These are phyloP conservation scores for Micractinium sp. DNA, from an alignment of 139 green algal genomes.

Conservation along the genomic window DNA sequence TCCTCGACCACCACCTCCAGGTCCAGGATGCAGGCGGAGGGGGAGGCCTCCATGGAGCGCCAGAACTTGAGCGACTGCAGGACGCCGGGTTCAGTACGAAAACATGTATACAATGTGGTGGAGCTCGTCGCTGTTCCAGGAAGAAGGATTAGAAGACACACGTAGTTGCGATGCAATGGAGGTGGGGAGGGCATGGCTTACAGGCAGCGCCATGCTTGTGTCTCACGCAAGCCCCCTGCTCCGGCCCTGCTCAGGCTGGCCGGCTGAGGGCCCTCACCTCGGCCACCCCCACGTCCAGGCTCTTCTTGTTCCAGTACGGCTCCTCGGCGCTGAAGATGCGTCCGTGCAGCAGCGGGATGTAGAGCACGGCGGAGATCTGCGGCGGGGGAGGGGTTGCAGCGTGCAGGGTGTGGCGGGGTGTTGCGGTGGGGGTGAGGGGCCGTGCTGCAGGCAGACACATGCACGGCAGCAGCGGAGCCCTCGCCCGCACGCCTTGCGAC, in stretches of 20 bases:
- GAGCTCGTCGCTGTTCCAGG: no score
- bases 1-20: constrained; percentile 53
- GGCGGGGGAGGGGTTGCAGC: neutral
- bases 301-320: constrained; percentile 31
- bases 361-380: constrained; percentile 43
- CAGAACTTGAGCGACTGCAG: constrained; percentile 24
- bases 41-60: neutral
- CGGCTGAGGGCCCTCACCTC: neutral
- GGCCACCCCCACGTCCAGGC: constrained; percentile 31
- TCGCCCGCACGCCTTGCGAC: no score
- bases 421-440: no score
- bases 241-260: no score
- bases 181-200: no score
- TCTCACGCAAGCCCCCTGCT: neutral
- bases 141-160: no score
- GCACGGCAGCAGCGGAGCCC: no score
- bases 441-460: no score
- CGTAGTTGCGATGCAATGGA: no score
- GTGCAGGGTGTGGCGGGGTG: neutral
- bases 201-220: no score
- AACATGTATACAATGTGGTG: no score
- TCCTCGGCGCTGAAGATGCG: constrained; percentile 44
- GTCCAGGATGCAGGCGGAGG: constrained; percentile 41
- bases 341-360: constrained; percentile 46
- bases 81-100: no score